These are phyloP conservation scores for Parathielavia appendiculata DNA, from an alignment of 495 filamentous ascomycete genomes.

Conservation along the genomic window DNA sequence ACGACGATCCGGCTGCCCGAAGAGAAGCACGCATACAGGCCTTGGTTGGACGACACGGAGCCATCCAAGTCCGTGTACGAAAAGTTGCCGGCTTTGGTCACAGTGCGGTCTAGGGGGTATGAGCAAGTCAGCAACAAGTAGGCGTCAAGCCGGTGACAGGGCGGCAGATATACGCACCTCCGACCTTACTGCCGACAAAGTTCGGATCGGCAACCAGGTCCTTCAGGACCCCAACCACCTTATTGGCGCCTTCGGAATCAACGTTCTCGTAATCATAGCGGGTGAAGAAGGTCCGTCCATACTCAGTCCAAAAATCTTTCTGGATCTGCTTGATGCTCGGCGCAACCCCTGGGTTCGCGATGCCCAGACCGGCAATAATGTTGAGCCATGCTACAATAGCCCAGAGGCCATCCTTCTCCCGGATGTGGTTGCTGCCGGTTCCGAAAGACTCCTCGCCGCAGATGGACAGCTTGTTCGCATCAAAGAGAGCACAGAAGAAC, in stretches of 20 bases:
- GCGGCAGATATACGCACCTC: constrained; percentile 43
- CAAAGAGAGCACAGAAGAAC: constrained; percentile 98
- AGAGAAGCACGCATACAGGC: constrained; percentile 89
- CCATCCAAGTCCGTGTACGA: constrained; percentile 95
- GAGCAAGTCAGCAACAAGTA: constrained; percentile 6
- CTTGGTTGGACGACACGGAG: constrained; percentile 91
- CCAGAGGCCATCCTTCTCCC: constrained; percentile 98
- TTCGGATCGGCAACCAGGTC: constrained; percentile 59
- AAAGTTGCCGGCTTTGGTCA: constrained; percentile 89
- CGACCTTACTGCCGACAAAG: constrained; percentile 77
- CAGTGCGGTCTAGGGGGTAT: constrained; percentile 56
- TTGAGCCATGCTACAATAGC: constrained; percentile 97
- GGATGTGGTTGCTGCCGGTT: constrained; percentile 97
- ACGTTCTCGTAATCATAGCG: constrained; percentile 97
- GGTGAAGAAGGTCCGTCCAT: constrained; percentile 98
- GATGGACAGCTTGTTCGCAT: constrained; percentile 95
- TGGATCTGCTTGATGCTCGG: constrained; percentile 95
- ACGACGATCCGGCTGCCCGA: constrained; percentile 93
- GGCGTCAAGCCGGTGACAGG: no score
- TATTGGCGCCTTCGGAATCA: constrained; percentile 81
- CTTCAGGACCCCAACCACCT: constrained; percentile 72
- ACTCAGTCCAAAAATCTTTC: constrained; percentile 93
- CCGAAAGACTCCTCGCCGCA: constrained; percentile 98
- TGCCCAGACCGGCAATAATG: constrained; percentile 90
- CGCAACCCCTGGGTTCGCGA: constrained; percentile 64